These are phyloP conservation scores for Monosporozyma unispora DNA, from an alignment of 805 yeast genomes.

Conservation along the genomic window DNA sequence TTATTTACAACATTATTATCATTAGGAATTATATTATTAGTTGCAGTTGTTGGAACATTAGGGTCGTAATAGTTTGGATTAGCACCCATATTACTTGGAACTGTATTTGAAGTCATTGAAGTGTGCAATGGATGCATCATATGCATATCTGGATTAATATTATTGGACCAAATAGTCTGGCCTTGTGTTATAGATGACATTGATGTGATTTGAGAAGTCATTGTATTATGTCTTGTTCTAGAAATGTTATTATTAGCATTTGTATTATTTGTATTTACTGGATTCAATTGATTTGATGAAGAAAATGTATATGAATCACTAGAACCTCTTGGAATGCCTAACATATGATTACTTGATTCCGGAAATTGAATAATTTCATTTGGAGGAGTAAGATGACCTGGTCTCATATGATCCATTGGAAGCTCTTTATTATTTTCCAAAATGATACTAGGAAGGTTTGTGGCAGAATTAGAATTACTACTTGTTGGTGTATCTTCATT, in stretches of 20 bases:
- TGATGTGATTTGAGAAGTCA: constrained; percentile 30
- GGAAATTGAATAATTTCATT: constrained; percentile 23
- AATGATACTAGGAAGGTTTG: neutral
- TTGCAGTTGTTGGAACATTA: constrained; percentile 7
- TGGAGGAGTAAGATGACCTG: constrained; percentile 24
- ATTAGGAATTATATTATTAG: neutral
- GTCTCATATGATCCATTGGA: neutral
- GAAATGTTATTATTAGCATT: constrained; percentile 12
- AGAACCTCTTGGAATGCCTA: constrained; percentile 24
- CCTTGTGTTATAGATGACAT: constrained; percentile 20
- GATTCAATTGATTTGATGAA: constrained; percentile 8
- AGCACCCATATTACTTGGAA: neutral
- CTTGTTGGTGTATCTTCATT: constrained; percentile 8
- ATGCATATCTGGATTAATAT: constrained; percentile 10
- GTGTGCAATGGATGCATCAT: constrained; percentile 14
- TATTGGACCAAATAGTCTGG: constrained; percentile 22
- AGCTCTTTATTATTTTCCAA: neutral
- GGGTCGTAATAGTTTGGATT: constrained; percentile 14
- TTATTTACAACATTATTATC: constrained; percentile 2
- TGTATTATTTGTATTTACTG: neutral
- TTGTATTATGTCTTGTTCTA: constrained; percentile 30
- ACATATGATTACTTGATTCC: constrained; percentile 17
- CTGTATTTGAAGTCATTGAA: neutral
- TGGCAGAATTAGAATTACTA: constrained; percentile 12
- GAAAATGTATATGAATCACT: constrained; percentile 24